A percentile compares a stretch with the other conserved stretches of the same genome.
Evolutionary conservation across 2,329 filamentous ascomycete genomes (phyloP).

Genomic region (Aureobasidium sp.): DNA sequence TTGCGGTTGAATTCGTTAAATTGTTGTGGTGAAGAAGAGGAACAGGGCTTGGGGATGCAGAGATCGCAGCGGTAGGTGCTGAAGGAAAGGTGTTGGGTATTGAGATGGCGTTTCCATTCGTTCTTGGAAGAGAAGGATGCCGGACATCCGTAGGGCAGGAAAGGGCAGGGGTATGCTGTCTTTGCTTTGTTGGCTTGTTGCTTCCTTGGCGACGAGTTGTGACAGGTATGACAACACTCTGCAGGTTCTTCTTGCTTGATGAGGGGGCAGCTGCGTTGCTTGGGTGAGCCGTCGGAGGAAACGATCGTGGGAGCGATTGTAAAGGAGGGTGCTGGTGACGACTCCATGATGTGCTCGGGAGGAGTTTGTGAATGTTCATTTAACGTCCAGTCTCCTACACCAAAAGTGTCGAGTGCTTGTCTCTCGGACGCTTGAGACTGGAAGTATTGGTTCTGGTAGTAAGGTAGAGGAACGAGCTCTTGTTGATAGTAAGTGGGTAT

Average conservation of each 20-base stretch:
- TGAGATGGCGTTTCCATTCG: constrained; percentile 89
- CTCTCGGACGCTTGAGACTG: background rate
- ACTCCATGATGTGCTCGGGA: background rate
- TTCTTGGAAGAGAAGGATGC: constrained; percentile 74
- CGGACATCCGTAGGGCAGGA: constrained; percentile 65
- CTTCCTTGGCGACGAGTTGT: background rate
- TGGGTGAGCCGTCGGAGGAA: background rate
- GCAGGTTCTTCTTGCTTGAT: background rate
- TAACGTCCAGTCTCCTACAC: background rate
- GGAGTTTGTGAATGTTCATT: background rate
- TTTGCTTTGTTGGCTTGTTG: background rate
- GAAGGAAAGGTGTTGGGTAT: constrained; percentile 68
- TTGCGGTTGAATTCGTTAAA: constrained; percentile 76
- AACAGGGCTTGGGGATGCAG: constrained; percentile 42
- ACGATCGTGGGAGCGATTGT: background rate
- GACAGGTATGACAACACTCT: background rate
- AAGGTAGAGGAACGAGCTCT: background rate
- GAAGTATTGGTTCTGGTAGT: background rate
- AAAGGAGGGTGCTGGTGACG: background rate
- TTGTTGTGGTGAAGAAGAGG: constrained; percentile 12
- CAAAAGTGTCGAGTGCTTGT: background rate
- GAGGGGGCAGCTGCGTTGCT: no score
- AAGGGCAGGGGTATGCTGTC: constrained; percentile 61
- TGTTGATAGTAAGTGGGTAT: background rate
- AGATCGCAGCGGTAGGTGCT: constrained; percentile 44